phyloP scores from a whole-genome alignment of 495 filamentous ascomycete species.

The Articulospora tetracladia region DNA sequence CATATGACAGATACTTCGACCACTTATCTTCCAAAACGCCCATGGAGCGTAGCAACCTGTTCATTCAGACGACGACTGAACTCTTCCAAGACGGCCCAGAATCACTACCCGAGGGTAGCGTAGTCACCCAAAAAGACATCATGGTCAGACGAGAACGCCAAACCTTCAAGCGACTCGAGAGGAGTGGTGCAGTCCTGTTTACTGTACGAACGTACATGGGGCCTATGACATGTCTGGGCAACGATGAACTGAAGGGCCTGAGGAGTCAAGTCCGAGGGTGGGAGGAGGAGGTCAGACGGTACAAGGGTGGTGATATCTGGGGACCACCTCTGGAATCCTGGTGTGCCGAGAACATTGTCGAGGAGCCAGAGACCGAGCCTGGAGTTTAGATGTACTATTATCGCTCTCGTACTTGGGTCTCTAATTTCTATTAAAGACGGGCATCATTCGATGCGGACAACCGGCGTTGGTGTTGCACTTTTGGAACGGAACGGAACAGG shows the following conservation, averaged over 20 bases:
- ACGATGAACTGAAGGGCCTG: constrained; percentile 41
- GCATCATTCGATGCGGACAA: too few species aligned
- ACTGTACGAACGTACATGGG: constrained; percentile 51
- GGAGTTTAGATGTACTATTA: neutral
- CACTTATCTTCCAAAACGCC: constrained; percentile 40
- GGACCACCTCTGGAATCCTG: constrained; percentile 40
- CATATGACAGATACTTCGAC: constrained; percentile 39
- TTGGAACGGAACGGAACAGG: neutral
- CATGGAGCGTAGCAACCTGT: constrained; percentile 54
- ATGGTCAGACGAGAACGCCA: constrained; percentile 51
- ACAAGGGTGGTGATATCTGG: constrained; percentile 51
- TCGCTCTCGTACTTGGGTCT: too few species aligned
- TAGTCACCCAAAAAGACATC: constrained; percentile 37
- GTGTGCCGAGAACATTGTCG: constrained; percentile 8
- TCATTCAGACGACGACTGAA: constrained; percentile 44
- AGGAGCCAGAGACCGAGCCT: neutral
- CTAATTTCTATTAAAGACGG: neutral
- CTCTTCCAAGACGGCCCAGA: constrained; percentile 40
- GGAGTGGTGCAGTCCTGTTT: constrained; percentile 45
- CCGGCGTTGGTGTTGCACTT: neutral
- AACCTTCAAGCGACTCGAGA: constrained; percentile 48
- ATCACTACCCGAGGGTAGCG: constrained; percentile 33
- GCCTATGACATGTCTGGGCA: constrained; percentile 24
- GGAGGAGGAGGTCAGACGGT: constrained; percentile 47
- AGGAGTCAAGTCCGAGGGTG: constrained; percentile 46